Base-by-base conservation (phyloP, 2,329 filamentous ascomycete species). In the Sporothrix luriei region DNA sequence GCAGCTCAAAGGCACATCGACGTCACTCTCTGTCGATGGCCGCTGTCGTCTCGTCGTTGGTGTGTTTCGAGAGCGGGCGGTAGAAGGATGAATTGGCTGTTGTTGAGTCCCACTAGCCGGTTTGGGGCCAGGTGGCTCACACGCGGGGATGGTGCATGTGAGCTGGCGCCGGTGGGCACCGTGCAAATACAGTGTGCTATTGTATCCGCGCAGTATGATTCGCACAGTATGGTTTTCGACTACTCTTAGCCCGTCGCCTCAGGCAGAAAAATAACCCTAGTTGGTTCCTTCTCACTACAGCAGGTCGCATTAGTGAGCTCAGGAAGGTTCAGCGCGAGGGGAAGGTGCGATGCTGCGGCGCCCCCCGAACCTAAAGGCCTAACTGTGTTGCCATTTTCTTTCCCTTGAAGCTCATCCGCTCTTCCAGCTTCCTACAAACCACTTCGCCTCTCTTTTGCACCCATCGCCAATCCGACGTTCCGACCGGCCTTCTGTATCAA, bases 31-130 rank as follows among this genome's bases (percentile, higher is more conserved):
- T 46, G 55, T 55, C 26, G 24, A 38, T 38, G 29, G 33, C 21
- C 38, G 57, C 57, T 43, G 26, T 16, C 19, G 55, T 61, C 38
- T 46, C 33, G 38, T 46, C 14, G 57, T 46, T 24, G 21, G 33
- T 38, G 55, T 69, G 48, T 29, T 69, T 59, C 51, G 65, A 67
- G 65, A 54, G 66, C 29, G n/a, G 43, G 52, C 52, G 43, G 54
- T 24, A 29, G 59, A 14, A 57, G 29, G 26, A 46, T 38, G 66
- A 62, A 62, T 52, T 59, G 66, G 65, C 57, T 13, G 57, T 43
- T 40, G 51, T 43, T 29, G 65, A 67, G 65, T 52, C 52, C 66
- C 66, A 51, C 66, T 59, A 43, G 49, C 65, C 38, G 38, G 26
- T 51, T 54, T 66, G 61, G 40, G 46, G 43, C 24, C 61, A 65